phyloP scores from a whole-genome alignment of 2,329 filamentous ascomycete genomes.

The Botrytis aclada region DNA sequence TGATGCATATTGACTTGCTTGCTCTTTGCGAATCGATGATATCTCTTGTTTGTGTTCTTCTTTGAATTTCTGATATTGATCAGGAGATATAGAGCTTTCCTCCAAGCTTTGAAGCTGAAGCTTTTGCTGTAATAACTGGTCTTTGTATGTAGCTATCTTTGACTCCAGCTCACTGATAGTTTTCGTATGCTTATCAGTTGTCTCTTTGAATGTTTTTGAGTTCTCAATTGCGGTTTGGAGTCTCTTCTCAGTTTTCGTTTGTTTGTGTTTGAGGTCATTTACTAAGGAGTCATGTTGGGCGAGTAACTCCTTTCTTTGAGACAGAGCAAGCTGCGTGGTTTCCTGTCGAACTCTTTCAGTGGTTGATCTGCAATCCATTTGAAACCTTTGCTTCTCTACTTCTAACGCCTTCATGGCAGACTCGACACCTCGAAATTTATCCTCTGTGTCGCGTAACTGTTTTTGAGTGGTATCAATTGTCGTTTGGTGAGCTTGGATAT shows the following conservation, averaged over 20 bases:
- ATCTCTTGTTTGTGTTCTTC: constrained; percentile 9
- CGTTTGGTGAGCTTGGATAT: constrained; percentile 21
- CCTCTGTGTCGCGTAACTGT: constrained; percentile 20
- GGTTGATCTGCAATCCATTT: neutral
- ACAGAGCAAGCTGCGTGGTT: constrained; percentile 28
- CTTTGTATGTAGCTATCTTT: neutral
- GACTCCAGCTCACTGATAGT: neutral
- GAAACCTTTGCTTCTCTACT: constrained; percentile 31
- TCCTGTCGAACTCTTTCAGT: constrained; percentile 23
- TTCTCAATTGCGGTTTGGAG: neutral
- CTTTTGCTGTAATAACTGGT: constrained; percentile 10
- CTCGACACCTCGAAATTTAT: constrained; percentile 21
- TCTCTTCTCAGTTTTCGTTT: neutral
- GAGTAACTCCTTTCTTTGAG: constrained; percentile 14
- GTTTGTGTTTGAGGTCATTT: constrained; percentile 11
- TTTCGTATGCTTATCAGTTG: neutral
- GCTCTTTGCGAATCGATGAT: neutral
- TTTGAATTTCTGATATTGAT: neutral
- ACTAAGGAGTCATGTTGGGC: constrained; percentile 9
- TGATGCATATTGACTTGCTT: neutral
- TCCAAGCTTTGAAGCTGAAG: constrained; percentile 10
- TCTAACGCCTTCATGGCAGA: constrained; percentile 33
- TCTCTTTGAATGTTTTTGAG: neutral
- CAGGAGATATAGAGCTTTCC: neutral
- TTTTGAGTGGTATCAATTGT: constrained; percentile 18